Conservation (phyloP, 1,284 basidiomycete genomes). For the Trichosporon sp. region DNA sequence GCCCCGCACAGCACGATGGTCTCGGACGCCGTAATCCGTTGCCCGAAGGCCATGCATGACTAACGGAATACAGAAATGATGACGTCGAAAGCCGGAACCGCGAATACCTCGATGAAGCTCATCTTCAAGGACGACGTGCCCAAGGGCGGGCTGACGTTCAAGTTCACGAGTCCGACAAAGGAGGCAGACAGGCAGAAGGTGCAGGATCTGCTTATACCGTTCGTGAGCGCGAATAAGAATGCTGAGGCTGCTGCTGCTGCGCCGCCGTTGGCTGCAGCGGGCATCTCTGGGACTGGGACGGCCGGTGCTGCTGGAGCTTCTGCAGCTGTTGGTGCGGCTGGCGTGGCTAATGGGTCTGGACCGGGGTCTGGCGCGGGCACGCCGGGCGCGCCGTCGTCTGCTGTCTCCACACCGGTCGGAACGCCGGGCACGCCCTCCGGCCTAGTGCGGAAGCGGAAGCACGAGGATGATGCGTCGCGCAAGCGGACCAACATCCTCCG, state of each 20-base stretch:
- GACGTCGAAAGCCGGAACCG: conserved; percentile 39
- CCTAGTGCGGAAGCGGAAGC: conserved; percentile 13
- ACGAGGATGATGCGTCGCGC: conserved; percentile 10
- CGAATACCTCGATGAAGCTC: conserved; percentile 40
- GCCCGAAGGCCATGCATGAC: too few relatives aligned
- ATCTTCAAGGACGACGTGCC: conserved; percentile 45
- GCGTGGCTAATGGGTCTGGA: too few relatives aligned
- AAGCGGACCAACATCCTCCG: conserved; percentile 51
- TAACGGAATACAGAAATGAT: conserved; percentile 38
- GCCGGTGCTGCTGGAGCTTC: not conserved
- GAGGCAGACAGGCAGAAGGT: conserved; percentile 37
- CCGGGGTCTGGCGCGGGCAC: conserved; percentile 12
- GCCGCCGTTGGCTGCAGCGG: conserved; percentile 5
- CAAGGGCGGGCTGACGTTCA: conserved; percentile 41
- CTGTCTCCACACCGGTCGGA: not conserved
- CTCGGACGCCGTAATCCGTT: too few relatives aligned
- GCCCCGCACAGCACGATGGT: too few relatives aligned
- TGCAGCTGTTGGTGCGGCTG: not conserved
- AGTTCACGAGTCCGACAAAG: conserved; percentile 33
- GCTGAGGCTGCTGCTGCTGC: conserved; percentile 10
- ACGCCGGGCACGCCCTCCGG: conserved; percentile 18
- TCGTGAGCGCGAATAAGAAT: conserved; percentile 38
- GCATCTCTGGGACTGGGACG: conserved; percentile 7
- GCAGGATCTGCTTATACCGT: conserved; percentile 43
- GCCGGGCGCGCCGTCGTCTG: conserved; percentile 13